Evolutionary conservation across 2,329 filamentous ascomycete genomes (phyloP), one percentile per base, ranked within the genome.

Genomic region (Aplosporella prunicola): DNA sequence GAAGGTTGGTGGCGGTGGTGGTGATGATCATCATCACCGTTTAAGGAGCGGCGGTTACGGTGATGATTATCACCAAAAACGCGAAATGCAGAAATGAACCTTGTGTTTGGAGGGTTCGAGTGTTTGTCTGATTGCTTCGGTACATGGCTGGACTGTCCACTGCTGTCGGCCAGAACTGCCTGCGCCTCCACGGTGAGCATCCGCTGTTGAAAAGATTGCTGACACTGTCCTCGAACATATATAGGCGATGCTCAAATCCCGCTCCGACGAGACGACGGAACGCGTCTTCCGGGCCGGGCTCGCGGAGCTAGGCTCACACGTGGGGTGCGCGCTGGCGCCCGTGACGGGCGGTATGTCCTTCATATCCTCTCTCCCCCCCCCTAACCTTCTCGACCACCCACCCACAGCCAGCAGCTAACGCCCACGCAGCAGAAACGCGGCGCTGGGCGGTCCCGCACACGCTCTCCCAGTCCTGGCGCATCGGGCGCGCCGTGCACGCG

Each of bases 401-500:
- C 11, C 10, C 4, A 5, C 11, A 5, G 13, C 3, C 28, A 30
- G 13, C 28, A 18, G n/a, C 5, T 30, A 11, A 15, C 28, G 13
- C 5, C 10, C 4, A 26, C 18, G 23, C 16, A 32, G 29, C 37
- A 14, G 55, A 60, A 41, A 60, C 57, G 10, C 54, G 47, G 35
- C 42, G 53, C 24, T 61, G 58, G 58, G 55, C 52, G 6, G 57
- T 62, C 10, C 57, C 60, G 37, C 55, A 61, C 38, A 61, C 58
- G 0, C 54, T 61, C 3, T 59, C 55, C 3, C 44, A 59, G 2
- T 55, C 56, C 6, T 62, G 58, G 58, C 48, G 57, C 3, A 60
- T 62, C 30, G 58, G 58, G 1, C 49, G 58, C 3, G 58, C 58
- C 30, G 57, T 62, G 2, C 49, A 47, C 27, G 40, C 48, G 15